Base-by-base conservation (phyloP, 495 filamentous ascomycete genomes). In the Hypoxylon trugodes region DNA sequence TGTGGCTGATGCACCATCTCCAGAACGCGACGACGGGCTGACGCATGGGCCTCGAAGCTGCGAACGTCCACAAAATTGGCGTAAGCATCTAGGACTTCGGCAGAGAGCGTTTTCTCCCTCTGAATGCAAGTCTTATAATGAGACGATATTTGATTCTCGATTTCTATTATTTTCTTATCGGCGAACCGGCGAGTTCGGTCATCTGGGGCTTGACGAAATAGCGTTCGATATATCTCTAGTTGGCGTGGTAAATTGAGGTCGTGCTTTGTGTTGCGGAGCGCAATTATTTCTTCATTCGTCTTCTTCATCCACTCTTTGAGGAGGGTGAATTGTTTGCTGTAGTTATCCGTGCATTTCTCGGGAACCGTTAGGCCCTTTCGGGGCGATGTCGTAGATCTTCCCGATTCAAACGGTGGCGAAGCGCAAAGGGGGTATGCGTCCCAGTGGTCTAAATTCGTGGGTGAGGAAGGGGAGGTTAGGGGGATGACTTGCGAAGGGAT, bases 271-370 rank as follows among this genome's bases (percentile, higher is more conserved):
- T 7, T 26, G 25, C 40, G 33, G 38, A 61, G 38, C 7, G 43
- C 32, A 4, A 33, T 47, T 33, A 55, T 53, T 1, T 56, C 41
- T 8, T 32, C 51, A 9, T 65, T 65, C 5, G 40, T 54, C 33
- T 53, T 3, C 5, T 40, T 18, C 30, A 69, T 28, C 59, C 58
- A 69, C 13, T 40, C n/a, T 26, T 45, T 54, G 6, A 71, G 50
- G 18, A 58, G 59, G 24, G n/a, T 18, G 4, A 66, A 69, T 15
- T 59, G 61, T 25, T 61, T 30, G 18, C 66, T 51, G 30, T 60
- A 53, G 16, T 8, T 3, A 5, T 57, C 47, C 0, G 45, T 66
- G 16, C 64, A 24, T 22, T 46, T 22, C 28, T 60, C 43, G 2
- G 43, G 12, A 41, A 64, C 53, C 42, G 25, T 28, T 54, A 64